phyloP scores from a whole-genome alignment of 805 yeast genomes.

The Huiozyma sinensis region DNA sequence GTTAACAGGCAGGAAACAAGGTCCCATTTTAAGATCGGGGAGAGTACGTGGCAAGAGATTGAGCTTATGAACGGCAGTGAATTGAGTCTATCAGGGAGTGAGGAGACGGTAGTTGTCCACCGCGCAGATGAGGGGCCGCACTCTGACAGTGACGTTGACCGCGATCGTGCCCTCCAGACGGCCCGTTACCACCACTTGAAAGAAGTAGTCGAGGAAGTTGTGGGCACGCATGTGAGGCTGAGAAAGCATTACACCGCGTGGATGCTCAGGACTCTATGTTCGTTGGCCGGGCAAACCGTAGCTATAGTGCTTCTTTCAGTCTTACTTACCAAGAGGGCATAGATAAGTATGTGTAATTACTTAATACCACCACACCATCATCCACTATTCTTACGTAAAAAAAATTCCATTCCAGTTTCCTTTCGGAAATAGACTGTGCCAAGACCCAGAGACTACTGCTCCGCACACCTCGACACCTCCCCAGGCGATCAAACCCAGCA shows the following conservation, averaged over 20 bases:
- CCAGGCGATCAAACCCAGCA: no score
- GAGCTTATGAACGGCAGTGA: background rate
- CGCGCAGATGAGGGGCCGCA: background rate
- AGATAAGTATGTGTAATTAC: no score
- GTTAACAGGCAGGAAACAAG: background rate
- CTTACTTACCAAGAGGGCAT: background rate
- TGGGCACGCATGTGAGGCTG: conserved; percentile 9
- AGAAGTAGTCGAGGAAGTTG: conserved; percentile 8
- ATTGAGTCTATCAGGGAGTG: background rate
- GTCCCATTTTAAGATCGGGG: background rate
- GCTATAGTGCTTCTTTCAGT: conserved; percentile 1
- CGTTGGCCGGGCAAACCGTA: conserved; percentile 1
- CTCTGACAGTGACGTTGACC: background rate
- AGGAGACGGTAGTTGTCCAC: background rate
- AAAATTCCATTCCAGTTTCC: no score
- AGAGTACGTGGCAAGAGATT: background rate
- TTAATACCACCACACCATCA: no score
- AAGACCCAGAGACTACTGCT: no score
- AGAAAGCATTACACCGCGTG: conserved; percentile 11
- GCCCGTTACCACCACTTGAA: conserved; percentile 6
- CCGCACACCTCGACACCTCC: no score
- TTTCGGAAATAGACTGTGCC: no score
- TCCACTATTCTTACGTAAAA: no score
- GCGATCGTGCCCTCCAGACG: background rate
- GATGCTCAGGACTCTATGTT: conserved; percentile 7